These are phyloP conservation scores for Fusarium armeniacum DNA, from an alignment of 2,329 filamentous ascomycete genomes.

Conservation along the genomic window DNA sequence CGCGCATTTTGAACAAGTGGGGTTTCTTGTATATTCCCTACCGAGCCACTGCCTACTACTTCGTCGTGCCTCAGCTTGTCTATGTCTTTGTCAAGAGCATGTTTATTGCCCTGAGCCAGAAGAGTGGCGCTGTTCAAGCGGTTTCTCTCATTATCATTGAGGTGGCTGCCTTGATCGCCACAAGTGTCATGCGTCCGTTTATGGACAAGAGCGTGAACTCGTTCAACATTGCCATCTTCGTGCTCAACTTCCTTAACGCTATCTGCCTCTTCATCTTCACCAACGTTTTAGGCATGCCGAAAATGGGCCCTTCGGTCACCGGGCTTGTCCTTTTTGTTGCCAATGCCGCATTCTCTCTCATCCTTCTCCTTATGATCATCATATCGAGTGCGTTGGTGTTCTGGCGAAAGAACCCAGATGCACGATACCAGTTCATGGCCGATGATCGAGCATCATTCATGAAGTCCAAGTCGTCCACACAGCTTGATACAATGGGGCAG, in stretches of 20 bases:
- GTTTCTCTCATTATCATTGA: slow-evolving; percentile 88
- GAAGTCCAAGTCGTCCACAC: slow-evolving; percentile 82
- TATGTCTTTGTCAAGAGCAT: slow-evolving; percentile 88
- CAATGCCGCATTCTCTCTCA: slow-evolving; percentile 86
- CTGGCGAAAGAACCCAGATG: slow-evolving; percentile 94
- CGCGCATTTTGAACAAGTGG: slow-evolving; percentile 93
- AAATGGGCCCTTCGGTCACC: slow-evolving; percentile 86
- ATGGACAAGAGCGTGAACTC: slow-evolving; percentile 99
- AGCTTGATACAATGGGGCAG: slow-evolving; percentile 82
- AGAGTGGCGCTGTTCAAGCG: slow-evolving; percentile 79
- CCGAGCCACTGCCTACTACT: slow-evolving; percentile 95
- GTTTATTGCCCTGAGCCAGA: slow-evolving; percentile 87
- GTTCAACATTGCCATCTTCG: slow-evolving; percentile 93
- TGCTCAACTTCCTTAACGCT: slow-evolving; percentile 89
- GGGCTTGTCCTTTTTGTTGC: slow-evolving; percentile 90
- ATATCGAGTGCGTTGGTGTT: slow-evolving; percentile 74
- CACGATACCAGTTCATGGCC: slow-evolving; percentile 93
- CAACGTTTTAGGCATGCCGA: slow-evolving; percentile 84
- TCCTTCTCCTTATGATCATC: slow-evolving; percentile 83
- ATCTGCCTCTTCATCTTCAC: slow-evolving; percentile 92
- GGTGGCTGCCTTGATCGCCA: slow-evolving; percentile 79
- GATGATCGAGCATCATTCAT: slow-evolving; percentile 97
- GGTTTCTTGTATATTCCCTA: slow-evolving; percentile 98
- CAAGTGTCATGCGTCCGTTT: slow-evolving; percentile 87
- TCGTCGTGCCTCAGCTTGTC: slow-evolving; percentile 81